Conservation (phyloP, 2,329 filamentous ascomycete genomes). For the Chalaropsis thielavioides region DNA sequence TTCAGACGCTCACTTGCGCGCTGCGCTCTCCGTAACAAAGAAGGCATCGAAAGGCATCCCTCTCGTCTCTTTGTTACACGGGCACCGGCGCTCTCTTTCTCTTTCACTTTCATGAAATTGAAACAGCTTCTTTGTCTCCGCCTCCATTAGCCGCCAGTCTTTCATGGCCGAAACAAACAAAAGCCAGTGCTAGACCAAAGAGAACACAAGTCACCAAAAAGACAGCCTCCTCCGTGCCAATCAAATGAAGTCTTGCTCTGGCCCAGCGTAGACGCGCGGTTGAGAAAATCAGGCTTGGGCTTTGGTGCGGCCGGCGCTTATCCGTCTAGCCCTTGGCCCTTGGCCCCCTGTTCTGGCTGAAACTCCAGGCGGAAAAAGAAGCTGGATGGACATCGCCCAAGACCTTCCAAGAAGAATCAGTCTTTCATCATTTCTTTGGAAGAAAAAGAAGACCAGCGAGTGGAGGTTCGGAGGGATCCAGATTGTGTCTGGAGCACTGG, state of each 20-base stretch:
- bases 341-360: background rate
- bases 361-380: too few relatives aligned
- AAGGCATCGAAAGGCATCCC: background rate
- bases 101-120: background rate
- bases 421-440: too few relatives aligned
- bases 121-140: background rate
- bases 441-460: too few relatives aligned
- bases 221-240: too few relatives aligned
- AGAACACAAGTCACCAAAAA: background rate
- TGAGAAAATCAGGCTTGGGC: background rate
- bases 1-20: background rate
- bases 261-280: too few relatives aligned
- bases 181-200: background rate
- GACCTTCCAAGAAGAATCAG: too few relatives aligned
- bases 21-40: background rate
- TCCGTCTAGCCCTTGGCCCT: background rate
- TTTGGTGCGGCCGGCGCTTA: background rate
- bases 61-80: background rate
- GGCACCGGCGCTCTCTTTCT: background rate
- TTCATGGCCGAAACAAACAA: background rate
- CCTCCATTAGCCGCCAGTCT: background rate
- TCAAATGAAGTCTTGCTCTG: too few relatives aligned
- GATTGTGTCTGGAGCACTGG: constrained; percentile 17
- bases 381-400: too few relatives aligned
- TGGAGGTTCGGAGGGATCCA: too few relatives aligned